Evolutionary conservation across 495 filamentous ascomycete genomes (phyloP), one percentile per base, ranked within the genome.

Genomic region (Penicillium goetzii): DNA sequence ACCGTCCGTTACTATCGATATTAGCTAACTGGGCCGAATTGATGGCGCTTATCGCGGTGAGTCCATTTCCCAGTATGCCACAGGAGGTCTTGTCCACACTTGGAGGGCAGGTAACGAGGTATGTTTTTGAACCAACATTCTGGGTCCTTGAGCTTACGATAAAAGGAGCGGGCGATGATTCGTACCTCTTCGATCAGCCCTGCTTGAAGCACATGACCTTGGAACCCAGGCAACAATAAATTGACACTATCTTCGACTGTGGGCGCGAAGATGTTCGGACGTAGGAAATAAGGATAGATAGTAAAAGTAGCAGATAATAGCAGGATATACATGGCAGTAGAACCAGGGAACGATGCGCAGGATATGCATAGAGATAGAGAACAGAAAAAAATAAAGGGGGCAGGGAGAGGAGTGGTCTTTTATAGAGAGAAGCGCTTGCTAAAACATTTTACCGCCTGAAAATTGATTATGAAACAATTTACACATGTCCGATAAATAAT

Each of bases 101-200:
- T 23, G 43, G 43, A 47, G 43, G 43, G 43, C 43, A 47, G 43
- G 43, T 47, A 47, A 21, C 43, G 43, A 47, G 43, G 43, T 47
- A 47, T 47, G 19, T 47, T 47, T 47, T 47, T 12, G 43, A 47
- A 0, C 17, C 43, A 19, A 25, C 43, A 19, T 47, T 47, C 21
- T 47, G 21, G 43, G 43, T 25, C 21, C 41, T 2, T 9, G 11
- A 45, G 14, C 5, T 12, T 21, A 23, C 19, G 14, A 21, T 4
- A n/a, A 23, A 45, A 19, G 41, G n/a, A 45, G 6, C 41, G n/a
- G n/a, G n/a, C 19, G 21, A 17, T 47, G 43, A 47, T 47, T 9
- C 19, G 43, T 47, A 47, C 43, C 43, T 25, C 43, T 47, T 47
- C 21, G 43, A 47, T 47, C 21, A 25, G 43, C 43, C 43, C 43